phyloP scores from a whole-genome alignment of 208 protist genomes.

The Wallacemonas sp. region DNA sequence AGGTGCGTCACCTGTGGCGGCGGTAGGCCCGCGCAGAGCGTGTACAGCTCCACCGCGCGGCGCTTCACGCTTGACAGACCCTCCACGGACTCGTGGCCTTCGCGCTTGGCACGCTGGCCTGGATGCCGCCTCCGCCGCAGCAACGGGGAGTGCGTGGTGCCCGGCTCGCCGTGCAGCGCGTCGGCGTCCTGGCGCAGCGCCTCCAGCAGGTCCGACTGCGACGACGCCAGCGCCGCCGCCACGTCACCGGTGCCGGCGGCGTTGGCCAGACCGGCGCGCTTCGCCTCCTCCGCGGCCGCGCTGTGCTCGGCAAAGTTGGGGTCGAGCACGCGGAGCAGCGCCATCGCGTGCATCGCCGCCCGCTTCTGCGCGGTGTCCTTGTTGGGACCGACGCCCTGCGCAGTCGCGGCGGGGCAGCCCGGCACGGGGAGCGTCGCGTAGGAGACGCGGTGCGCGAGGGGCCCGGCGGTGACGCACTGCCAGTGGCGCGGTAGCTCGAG shows the following conservation, averaged over 20 bases:
- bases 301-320: slow-evolving; percentile 47
- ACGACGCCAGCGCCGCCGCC: not conserved
- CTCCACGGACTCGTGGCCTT: slow-evolving; percentile 3
- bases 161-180: not conserved
- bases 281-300: slow-evolving; percentile 1
- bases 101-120: too few relatives aligned
- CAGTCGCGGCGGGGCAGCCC: slow-evolving; percentile 56
- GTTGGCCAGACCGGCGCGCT: slow-evolving; percentile 13
- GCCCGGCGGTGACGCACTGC: slow-evolving; percentile 48
- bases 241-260: slow-evolving; percentile 18
- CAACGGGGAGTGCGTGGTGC: not conserved
- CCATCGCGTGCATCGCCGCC: slow-evolving; percentile 80
- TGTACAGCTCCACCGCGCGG: slow-evolving; percentile 65
- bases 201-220: not conserved
- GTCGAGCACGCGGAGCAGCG: slow-evolving; percentile 74
- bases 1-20: slow-evolving; percentile 36
- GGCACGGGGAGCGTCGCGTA: slow-evolving; percentile 63
- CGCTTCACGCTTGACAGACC: slow-evolving; percentile 24
- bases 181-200: not conserved
- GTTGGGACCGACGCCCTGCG: slow-evolving; percentile 65
- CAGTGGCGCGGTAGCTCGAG: slow-evolving; percentile 38
- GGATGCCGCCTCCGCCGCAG: too few relatives aligned
- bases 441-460: slow-evolving; percentile 49
- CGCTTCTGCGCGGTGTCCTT: slow-evolving; percentile 56
- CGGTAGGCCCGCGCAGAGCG: slow-evolving; percentile 56